Evolutionary conservation across 106 monocot species (phyloP), one percentile per base, ranked within the genome.

Genomic region (Chionographis japonica): DNA sequence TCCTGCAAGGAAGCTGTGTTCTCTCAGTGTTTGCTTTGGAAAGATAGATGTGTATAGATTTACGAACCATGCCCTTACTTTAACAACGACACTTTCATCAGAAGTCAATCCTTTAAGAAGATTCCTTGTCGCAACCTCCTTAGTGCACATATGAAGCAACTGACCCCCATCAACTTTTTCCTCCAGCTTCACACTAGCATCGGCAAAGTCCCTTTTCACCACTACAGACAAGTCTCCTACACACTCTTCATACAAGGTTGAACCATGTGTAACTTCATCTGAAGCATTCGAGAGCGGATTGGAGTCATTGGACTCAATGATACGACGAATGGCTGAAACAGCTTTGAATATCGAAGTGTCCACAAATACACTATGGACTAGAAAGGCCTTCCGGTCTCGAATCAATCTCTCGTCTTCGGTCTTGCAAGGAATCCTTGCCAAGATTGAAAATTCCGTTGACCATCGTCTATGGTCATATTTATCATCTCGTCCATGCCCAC

Each of bases 41-140:
- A 46, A 46, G 46, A 10, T 46, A 6, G 46, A 6, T 46, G 46
- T 2, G 9, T 46, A 6, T 46, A 46, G 8, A 6, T 46, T 46
- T 46, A 46, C 2, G 5, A 46, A 46, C 9, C 8, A 10, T 6
- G 46, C 46, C 71, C 77, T 76, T 83, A 94, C 94, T 62, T 80
- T 84, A 12, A 97, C 73, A 59, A 79, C 70, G 0, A 84, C 85
- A 73, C 60, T 92, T 63, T 97, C 95, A 83, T 92, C 89, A 61
- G 92, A 80, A 50, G 95, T 89, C 41, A 97, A 58, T 40, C 95
- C 95, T 71, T 97, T 97, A 14, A 97, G 85, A 80, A 97, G 71
- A 77, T 97, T 97, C 57, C 86, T 91, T 57, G 18, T 49, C 3
- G 86, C 58, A 67, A 83, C 68, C 64, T 97, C 89, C 62, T 69